These are phyloP conservation scores for Gaeumannomyces sp. DNA, from an alignment of 2,329 filamentous ascomycete genomes.

Conservation along the genomic window DNA sequence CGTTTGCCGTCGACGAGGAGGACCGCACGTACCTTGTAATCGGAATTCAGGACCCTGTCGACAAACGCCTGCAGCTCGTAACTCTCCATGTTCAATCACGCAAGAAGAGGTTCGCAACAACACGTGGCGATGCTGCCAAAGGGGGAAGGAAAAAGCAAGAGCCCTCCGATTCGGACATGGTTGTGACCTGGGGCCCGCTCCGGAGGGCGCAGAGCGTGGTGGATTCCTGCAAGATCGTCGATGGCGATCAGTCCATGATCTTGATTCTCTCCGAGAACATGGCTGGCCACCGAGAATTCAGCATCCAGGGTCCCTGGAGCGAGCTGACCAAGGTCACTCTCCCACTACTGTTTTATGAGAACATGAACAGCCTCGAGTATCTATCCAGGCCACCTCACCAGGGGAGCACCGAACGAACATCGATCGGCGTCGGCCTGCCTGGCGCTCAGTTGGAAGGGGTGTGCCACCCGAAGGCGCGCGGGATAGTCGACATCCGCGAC, in stretches of 20 bases:
- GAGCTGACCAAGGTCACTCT: conserved; percentile 60
- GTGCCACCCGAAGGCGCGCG: conserved; percentile 50
- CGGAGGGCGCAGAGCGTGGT: conserved; percentile 60
- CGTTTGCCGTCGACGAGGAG: conserved; percentile 46
- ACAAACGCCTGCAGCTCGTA: conserved; percentile 61
- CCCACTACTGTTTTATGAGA: conserved; percentile 53
- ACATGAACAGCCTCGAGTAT: conserved; percentile 54
- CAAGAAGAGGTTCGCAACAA: conserved; percentile 18
- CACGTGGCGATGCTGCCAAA: conserved; percentile 15
- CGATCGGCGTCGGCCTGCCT: conserved; percentile 38
- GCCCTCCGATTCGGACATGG: conserved; percentile 19
- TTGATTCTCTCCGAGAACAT: conserved; percentile 62
- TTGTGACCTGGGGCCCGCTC: conserved; percentile 42
- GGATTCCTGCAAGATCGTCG: conserved; percentile 65
- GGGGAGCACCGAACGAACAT: conserved; percentile 11
- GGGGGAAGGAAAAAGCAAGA: conserved; percentile 18
- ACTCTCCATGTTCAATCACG: conserved; percentile 51
- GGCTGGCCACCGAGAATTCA: conserved; percentile 59
- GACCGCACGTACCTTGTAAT: conserved; percentile 53
- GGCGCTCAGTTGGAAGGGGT: conserved; percentile 47
- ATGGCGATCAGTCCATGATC: conserved; percentile 62
- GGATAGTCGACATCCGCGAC: conserved; percentile 62
- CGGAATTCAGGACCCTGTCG: conserved; percentile 63
- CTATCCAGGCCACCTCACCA: conserved; percentile 29
- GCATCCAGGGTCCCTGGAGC: conserved; percentile 71